Percentiles rank a stretch among this genome's conserved stretches.
Conservation (phyloP, 495 filamentous ascomycete genomes). For the Cercophora scortea region DNA sequence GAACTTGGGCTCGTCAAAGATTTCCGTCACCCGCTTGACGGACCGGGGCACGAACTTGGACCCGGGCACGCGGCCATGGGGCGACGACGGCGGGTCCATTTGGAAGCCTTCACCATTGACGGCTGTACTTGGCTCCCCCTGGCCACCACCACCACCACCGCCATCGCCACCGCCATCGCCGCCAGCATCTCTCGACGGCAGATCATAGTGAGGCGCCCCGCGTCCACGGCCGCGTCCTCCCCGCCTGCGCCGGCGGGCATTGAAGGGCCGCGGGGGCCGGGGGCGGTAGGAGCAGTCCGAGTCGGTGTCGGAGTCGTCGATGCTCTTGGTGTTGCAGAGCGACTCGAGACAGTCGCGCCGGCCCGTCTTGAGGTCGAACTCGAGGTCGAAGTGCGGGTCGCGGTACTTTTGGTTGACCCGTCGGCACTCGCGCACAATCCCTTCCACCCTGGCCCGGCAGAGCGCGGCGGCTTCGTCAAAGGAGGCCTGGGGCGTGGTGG, state of each 20-base stretch:
- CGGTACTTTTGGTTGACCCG: conserved; percentile 85
- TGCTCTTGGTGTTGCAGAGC: conserved; percentile 31
- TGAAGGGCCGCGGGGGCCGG: too few relatives aligned
- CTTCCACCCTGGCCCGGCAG: conserved; percentile 67
- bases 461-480: conserved; percentile 65
- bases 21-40: conserved; percentile 66
- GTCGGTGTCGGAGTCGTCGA: conserved; percentile 5
- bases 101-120: not conserved
- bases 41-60: conserved; percentile 44
- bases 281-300: not conserved
- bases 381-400: conserved; percentile 84
- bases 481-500: conserved; percentile 42
- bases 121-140: not conserved
- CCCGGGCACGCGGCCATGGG: conserved; percentile 10
- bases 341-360: conserved; percentile 56
- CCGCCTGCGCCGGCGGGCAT: too few relatives aligned
- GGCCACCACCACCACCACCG: not conserved
- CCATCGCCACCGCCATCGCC: not conserved
- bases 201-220: not conserved
- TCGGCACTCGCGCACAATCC: conserved; percentile 76
- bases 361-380: conserved; percentile 62
- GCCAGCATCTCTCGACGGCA: not conserved
- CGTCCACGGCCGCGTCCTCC: too few relatives aligned
- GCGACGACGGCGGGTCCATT: not conserved
- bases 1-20: conserved; percentile 83